Base-by-base conservation (phyloP, 2,329 filamentous ascomycete genomes). In the Emmonsiellopsis sp. region DNA sequence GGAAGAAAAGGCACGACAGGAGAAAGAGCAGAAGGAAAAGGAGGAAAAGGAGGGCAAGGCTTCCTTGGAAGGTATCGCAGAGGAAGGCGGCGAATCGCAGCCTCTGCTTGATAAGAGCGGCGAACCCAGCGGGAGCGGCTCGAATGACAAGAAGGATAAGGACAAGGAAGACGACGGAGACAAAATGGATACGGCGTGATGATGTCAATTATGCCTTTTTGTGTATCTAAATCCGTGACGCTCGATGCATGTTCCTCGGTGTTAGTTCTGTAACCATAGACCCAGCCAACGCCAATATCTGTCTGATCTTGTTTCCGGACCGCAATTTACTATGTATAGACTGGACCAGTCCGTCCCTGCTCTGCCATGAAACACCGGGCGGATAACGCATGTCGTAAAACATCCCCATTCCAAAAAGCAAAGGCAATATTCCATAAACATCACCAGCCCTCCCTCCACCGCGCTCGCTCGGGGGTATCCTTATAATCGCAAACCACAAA, bases 1-100 rank as follows among this genome's bases (percentile, higher is more conserved):
- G 70, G 93, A 98, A 69, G 93, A 98, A 73, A 94, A 94, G 76
- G 91, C 91, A 57, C 79, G 93, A 63, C 85, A 94, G 72, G 91
- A 95, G 70, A 89, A 89, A 73, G 83, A 86, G 65, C 88, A 86
- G 62, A 83, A 84, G 63, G 83, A 88, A 58, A 85, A 88, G 61
- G 85, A 88, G 61, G 80, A 83, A 55, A 71, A 76, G 39, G 81
- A 78, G 61, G 82, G 83, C 61, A 92, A 91, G 75, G 82, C 82
- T 43, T 82, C 83, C 51, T 77, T 97, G 60, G 89, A 90, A 65
- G 83, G 83, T 46, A 89, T 97, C 66, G 84, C 89, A 62, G 87
- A 92, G 67, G 86, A 89, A 68, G 82, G 79, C 36, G 79, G 82
- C 45, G 75, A 77, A 65, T 74, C 72, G 55, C 76, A 83, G 65